Evolutionary conservation across 2,329 filamentous ascomycete species (phyloP), one percentile per base, ranked within the genome.

Genomic region (Beauveria varroae): DNA sequence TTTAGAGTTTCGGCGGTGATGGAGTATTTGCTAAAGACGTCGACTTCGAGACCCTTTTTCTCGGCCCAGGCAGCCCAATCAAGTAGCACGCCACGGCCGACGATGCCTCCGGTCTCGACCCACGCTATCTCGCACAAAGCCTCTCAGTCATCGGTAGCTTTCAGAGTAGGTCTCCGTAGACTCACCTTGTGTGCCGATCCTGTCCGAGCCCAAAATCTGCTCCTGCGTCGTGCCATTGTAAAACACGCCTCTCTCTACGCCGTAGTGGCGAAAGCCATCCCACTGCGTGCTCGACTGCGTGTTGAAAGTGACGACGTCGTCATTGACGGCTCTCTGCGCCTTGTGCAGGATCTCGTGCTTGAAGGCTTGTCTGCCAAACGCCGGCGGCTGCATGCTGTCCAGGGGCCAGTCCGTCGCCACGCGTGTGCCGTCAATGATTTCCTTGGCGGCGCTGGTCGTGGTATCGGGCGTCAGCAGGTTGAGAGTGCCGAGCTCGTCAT

Each of bases 401-500:
- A 75, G 64, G 1, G 70, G 68, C 72, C 72, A 74, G 58, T 76
- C 73, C 0, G 69, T 69, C 5, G 73, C 72, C 1, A 75, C 64
- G 16, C 73, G 66, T 1, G 63, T 62, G 2, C 72, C 71, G 3
- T 73, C 67, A 0, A 63, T 53, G 9, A 73, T 73, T 47, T 74
- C 70, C 3, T 62, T 47, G 1, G 71, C 68, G 2, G 71, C 72
- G 2, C 62, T 62, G 26, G 67, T 64, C 1, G 65, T 63, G 1
- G 57, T 59, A 0, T 68, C 68, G 0, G 71, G 65, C 0, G 81
- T 84, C 59, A 85, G 74, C 2, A 82, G 73, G 67, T 84, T 84
- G 1, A 85, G 72, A 66, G 79, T 81, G 26, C 82, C 82, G 12
- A 82, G 73, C 64, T 84, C 72, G 62, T 85, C 82, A 3, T 73